These are phyloP conservation scores for Colletotrichum camelliae DNA, from an alignment of 2,329 filamentous ascomycete genomes.

Conservation along the genomic window DNA sequence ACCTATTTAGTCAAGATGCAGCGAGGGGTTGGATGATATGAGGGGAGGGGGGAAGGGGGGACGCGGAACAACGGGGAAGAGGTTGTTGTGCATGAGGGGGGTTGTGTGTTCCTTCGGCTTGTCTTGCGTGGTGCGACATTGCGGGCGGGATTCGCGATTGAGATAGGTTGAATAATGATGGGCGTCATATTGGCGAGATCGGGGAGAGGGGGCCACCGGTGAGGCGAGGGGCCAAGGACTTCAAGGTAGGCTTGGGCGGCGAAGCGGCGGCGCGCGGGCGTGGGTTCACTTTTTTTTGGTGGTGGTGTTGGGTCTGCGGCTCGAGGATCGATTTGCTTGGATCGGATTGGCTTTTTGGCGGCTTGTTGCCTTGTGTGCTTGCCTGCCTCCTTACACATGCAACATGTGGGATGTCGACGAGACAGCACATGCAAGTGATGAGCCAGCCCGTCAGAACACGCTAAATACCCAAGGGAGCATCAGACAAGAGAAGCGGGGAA, in stretches of 20 bases:
- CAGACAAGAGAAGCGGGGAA: background rate
- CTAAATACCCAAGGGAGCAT: background rate
- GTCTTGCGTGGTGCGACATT: background rate
- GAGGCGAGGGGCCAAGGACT: background rate
- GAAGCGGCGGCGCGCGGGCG: no score
- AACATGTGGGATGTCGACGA: background rate
- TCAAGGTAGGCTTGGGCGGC: background rate
- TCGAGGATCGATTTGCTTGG: background rate
- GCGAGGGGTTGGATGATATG: background rate
- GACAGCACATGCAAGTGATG: conserved; percentile 11
- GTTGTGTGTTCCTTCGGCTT: background rate
- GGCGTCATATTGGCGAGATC: background rate
- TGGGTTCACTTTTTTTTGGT: background rate
- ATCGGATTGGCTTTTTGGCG: background rate
- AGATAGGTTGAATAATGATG: background rate
- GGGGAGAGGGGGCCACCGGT: background rate
- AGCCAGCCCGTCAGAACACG: background rate
- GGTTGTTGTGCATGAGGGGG: background rate
- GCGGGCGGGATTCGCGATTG: background rate
- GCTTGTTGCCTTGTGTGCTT: background rate
- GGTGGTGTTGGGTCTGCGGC: background rate
- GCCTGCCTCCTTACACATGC: background rate
- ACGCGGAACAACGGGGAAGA: background rate
- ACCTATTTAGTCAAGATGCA: conserved; percentile 12
- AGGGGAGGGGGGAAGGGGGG: background rate